Evolutionary conservation across 2,329 filamentous ascomycete genomes (phyloP).

Genomic region (Xylaria sp.): DNA sequence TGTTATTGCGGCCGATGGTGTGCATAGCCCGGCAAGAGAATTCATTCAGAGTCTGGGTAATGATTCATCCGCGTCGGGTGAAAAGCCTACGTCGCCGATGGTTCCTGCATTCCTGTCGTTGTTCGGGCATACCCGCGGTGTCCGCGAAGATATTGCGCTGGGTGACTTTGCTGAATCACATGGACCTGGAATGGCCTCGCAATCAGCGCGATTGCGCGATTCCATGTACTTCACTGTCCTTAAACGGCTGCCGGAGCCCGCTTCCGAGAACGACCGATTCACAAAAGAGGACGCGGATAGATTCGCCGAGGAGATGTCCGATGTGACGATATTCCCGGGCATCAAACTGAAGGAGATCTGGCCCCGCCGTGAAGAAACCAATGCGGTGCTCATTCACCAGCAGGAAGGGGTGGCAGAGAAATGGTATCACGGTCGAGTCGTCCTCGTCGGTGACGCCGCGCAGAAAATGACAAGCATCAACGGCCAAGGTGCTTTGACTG

Average conservation of each 20-base stretch:
- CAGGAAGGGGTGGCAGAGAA: constrained; percentile 40
- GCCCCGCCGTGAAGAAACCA: constrained; percentile 21
- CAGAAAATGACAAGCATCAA: constrained; percentile 45
- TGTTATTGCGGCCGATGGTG: constrained; percentile 43
- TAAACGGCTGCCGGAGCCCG: constrained; percentile 21
- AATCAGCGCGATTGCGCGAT: constrained; percentile 25
- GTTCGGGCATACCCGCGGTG: constrained; percentile 25
- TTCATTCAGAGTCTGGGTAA: constrained; percentile 32
- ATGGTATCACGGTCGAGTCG: constrained; percentile 47
- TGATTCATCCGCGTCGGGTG: constrained; percentile 7
- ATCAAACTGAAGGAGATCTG: constrained; percentile 40
- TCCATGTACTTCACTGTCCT: constrained; percentile 32
- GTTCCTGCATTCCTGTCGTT: constrained; percentile 26
- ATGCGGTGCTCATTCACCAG: constrained; percentile 27
- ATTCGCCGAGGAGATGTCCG: constrained; percentile 29
- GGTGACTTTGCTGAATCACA: constrained; percentile 36
- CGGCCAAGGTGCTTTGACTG: constrained; percentile 31
- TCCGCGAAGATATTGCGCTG: constrained; percentile 11
- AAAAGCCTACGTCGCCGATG: constrained; percentile 27
- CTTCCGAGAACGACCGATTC: constrained; percentile 26
- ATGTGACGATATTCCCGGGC: constrained; percentile 35
- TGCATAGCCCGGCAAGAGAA: constrained; percentile 39
- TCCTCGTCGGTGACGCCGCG: constrained; percentile 52
- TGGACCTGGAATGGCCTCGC: constrained; percentile 32
- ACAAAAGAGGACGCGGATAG: constrained; percentile 32